Evolutionary conservation across 192 early-diverging fungal species (phyloP).

Genomic region (Umbelopsis sp.): DNA sequence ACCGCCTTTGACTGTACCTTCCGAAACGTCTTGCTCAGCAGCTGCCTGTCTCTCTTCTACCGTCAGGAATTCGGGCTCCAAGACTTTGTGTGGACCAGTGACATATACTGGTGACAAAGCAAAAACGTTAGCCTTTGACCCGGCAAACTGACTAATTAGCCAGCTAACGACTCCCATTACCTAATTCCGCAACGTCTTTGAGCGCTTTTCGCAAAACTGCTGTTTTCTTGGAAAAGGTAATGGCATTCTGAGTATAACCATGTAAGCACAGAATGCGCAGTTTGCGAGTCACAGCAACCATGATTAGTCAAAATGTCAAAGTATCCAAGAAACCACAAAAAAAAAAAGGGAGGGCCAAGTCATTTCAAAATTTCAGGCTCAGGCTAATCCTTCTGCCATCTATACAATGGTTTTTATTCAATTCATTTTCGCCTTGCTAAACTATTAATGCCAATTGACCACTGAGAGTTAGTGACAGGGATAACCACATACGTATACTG

Average conservation of each 20-base stretch:
- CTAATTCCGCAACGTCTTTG: conserved; percentile 54
- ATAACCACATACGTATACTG: not conserved
- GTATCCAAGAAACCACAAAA: not conserved
- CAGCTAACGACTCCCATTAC: conserved; percentile 25
- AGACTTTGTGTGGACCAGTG: conserved; percentile 52
- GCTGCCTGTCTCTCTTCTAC: conserved; percentile 44
- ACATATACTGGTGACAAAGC: conserved; percentile 43
- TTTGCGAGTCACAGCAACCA: conserved; percentile 23
- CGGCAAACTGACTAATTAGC: not conserved
- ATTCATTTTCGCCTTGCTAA: too few relatives aligned
- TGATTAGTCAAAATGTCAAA: not conserved
- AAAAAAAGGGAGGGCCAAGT: not conserved
- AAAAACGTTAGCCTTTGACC: not conserved
- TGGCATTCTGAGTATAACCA: conserved; percentile 55
- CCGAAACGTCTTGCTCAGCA: conserved; percentile 40
- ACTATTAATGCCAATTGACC: too few relatives aligned
- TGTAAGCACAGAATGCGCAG: conserved; percentile 58
- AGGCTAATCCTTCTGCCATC: too few relatives aligned
- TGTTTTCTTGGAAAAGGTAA: conserved; percentile 56
- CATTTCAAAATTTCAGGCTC: too few relatives aligned
- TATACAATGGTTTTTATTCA: too few relatives aligned
- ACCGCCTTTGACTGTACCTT: conserved; percentile 25
- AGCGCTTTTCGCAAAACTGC: conserved; percentile 52
- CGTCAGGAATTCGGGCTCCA: conserved; percentile 45
- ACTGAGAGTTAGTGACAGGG: not conserved